A percentile compares a stretch with the other conserved stretches of the same genome.
Evolutionary conservation across 768 basidiomycete genomes (phyloP).

Genomic region (Neoboletus magnificus): DNA sequence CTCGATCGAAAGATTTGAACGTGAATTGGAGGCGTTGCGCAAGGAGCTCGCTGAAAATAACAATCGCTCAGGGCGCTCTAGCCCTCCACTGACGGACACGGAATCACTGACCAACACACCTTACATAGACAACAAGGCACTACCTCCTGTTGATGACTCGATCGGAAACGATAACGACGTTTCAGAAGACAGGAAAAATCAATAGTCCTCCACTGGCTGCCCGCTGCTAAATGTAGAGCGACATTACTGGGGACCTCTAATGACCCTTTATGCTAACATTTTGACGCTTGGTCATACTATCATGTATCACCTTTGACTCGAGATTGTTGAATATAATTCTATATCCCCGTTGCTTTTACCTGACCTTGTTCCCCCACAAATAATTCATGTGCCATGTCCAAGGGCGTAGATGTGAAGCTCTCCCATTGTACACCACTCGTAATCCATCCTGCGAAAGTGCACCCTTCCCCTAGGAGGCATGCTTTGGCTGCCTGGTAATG

Average conservation of each 20-base stretch:
- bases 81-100: conserved; percentile 47
- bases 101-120: conserved; percentile 39
- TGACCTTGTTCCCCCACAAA: no score
- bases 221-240: conserved; percentile 4
- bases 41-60: conserved; percentile 81
- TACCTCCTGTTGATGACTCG: conserved; percentile 22
- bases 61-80: conserved; percentile 52
- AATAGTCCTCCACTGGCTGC: conserved; percentile 16
- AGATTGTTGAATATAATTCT: conserved; percentile 4
- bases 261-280: conserved; percentile 14
- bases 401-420: conserved; percentile 35
- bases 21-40: conserved; percentile 84
- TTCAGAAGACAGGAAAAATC: conserved; percentile 28
- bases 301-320: conserved; percentile 3
- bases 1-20: conserved; percentile 66
- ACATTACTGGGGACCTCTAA: conserved; percentile 8
- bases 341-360: neutral
- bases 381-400: conserved; percentile 1
- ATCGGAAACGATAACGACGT: conserved; percentile 7
- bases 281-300: conserved; percentile 7
- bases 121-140: conserved; percentile 18
- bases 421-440: conserved; percentile 53
- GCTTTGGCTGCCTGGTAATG: conserved; percentile 54
- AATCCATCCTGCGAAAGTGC: conserved; percentile 64
- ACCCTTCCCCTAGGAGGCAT: conserved; percentile 39